These are phyloP conservation scores for Raddia guianensis DNA, from an alignment of 176 grass and related monocot genomes.

Conservation along the genomic window DNA sequence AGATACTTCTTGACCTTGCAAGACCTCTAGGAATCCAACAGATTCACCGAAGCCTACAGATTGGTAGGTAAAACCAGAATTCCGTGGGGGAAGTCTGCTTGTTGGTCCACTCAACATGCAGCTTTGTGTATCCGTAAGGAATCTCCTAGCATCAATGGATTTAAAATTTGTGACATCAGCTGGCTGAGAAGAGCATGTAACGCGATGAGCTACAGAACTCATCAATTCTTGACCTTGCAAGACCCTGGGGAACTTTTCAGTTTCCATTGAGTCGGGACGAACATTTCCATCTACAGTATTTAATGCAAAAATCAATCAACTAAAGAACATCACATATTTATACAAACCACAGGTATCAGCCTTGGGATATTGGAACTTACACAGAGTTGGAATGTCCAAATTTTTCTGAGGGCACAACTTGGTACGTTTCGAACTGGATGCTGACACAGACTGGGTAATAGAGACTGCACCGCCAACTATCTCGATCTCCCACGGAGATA, in stretches of 20 bases:
- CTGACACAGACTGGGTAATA: slow-evolving; percentile 48
- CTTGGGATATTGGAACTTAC: slow-evolving; percentile 49
- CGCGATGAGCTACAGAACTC: slow-evolving; percentile 62
- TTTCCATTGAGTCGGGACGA: slow-evolving; percentile 73
- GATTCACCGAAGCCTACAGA: slow-evolving; percentile 88
- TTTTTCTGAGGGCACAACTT: slow-evolving; percentile 70
- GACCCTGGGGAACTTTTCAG: slow-evolving; percentile 95
- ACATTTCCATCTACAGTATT: slow-evolving; percentile 69
- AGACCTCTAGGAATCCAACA: slow-evolving; percentile 89
- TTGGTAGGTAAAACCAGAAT: slow-evolving; percentile 61
- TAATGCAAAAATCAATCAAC: slow-evolving; percentile 25
- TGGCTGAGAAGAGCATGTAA: slow-evolving; percentile 52
- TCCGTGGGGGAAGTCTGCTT: slow-evolving; percentile 40
- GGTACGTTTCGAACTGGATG: slow-evolving; percentile 76
- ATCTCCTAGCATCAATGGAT: slow-evolving; percentile 40
- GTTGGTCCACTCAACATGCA: slow-evolving; percentile 45
- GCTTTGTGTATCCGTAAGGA: slow-evolving; percentile 40
- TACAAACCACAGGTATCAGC: slow-evolving; percentile 6
- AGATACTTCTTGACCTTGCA: slow-evolving; percentile 99
- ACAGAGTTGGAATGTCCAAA: slow-evolving; percentile 63
- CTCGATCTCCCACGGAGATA: slow-evolving; percentile 95
- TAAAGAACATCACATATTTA: neutral
- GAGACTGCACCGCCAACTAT: slow-evolving; percentile 59
- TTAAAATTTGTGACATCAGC: slow-evolving; percentile 46
- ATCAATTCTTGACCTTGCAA: slow-evolving; percentile 99